Base-by-base conservation (phyloP, 306 rosid genomes). In the Vigna reflexopilosa region DNA sequence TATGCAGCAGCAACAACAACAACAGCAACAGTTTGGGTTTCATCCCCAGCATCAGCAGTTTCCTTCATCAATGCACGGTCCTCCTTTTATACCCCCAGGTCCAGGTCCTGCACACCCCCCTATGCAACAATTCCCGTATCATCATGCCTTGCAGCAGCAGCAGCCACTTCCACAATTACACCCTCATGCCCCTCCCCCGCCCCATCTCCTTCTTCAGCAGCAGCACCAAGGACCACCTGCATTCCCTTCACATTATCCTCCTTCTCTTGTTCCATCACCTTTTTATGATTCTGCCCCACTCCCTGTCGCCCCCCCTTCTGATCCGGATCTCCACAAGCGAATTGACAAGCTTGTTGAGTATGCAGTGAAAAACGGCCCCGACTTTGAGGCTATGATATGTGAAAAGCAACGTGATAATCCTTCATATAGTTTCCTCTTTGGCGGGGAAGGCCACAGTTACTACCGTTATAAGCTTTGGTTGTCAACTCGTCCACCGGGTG, bases 371-470 rank as follows among this genome's bases (percentile, higher is more conserved):
- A 93, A 93, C 77, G 99, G 98, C 8, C 99, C 98, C 9, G 98
- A 93, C 64, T 95, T 95, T 85, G 99, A 93, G 81, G 93, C 93
- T 72, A 95, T 91, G 98, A 91, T 95, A 70, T 88, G 99, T 55
- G 98, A 95, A 54, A 95, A 95, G 69, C 98, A 95, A 76, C 86
- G 90, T 58, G 99, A 95, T 52, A 95, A 93, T 85, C 99, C 99
- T 36, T 91, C 93, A 3, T 95, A 93, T 74, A 83, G 91, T 64
- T 93, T 95, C 83, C 95, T 95, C 58, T 91, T 95, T 84, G 98
- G 99, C 28, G 99, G 97, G 85, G 98, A 95, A 36, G 99, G 99
- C 67, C 90, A 95, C 42, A 80, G 85, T 67, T 93, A 93, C 63
- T 95, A 95, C 62, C 89, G 97, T 7, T 91, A 91, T 85, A 90